phyloP scores from a whole-genome alignment of 129 eudicot species.

The Flaveria trinervia region DNA sequence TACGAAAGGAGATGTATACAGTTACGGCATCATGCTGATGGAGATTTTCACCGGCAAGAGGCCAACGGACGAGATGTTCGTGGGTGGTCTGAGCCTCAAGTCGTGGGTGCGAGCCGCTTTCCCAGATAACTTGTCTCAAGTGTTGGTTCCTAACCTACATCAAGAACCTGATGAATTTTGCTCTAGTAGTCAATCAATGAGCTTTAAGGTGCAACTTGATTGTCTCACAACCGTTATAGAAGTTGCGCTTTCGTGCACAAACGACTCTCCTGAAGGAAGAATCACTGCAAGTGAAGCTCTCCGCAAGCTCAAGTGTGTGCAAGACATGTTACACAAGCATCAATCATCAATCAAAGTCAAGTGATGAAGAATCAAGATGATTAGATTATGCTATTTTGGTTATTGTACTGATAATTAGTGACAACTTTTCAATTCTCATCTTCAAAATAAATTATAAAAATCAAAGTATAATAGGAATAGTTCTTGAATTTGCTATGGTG shows the following conservation, averaged over 20 bases:
- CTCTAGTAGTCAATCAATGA: slow-evolving; percentile 12
- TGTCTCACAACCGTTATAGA: slow-evolving; percentile 41
- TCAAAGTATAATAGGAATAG: too few relatives aligned
- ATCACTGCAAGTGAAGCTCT: slow-evolving; percentile 48
- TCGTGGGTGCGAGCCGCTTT: slow-evolving; percentile 50
- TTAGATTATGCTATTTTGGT: too few relatives aligned
- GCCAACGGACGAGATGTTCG: slow-evolving; percentile 54
- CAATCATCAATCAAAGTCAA: neutral
- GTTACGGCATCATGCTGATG: slow-evolving; percentile 62
- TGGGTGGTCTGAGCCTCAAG: slow-evolving; percentile 48
- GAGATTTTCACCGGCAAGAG: slow-evolving; percentile 71
- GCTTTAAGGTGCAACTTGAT: slow-evolving; percentile 28
- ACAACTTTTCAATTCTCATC: too few relatives aligned
- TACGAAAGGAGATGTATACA: slow-evolving; percentile 79
- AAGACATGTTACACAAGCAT: slow-evolving; percentile 34
- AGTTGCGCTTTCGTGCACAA: slow-evolving; percentile 58
- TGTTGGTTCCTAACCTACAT: slow-evolving; percentile 41
- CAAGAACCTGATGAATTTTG: neutral
- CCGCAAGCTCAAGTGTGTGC: slow-evolving; percentile 39
- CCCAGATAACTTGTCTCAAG: slow-evolving; percentile 39
- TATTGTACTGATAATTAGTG: too few relatives aligned
- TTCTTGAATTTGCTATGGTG: too few relatives aligned
- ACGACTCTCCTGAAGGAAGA: slow-evolving; percentile 50
- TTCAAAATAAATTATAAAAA: too few relatives aligned
- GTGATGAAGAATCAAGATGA: neutral